Base-by-base conservation (phyloP, 1,284 basidiomycete genomes). In the Trichosporon asahii region DNA sequence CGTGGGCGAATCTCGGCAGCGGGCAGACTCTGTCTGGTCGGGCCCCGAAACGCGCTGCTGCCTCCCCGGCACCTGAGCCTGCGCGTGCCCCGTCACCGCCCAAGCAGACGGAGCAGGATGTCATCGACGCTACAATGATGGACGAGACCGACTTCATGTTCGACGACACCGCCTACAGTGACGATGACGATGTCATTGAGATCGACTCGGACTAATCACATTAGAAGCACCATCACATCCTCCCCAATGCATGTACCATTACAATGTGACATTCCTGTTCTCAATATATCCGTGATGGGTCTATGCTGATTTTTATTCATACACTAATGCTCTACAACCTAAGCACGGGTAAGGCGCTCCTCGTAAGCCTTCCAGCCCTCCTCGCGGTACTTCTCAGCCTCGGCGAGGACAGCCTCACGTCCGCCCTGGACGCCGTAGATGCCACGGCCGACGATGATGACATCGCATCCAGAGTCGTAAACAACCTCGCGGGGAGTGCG, bases 391-490 rank as follows among this genome's bases (percentile, higher is more conserved):
- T 90, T 87, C 81, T 92, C 88, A 5, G 94, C 94, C 80, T 94
- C 91, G 57, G 85, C 85, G 74, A 86, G 85, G 53, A 91, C 89
- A 68, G 86, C 85, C 33, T 87, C 85, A 57, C 90, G 87, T 23
- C 88, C 85, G 8, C 88, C 86, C 55, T 87, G 85, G 35, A 81
- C 75, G 18, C 93, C 94, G 82, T 98, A 97, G 66, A 99, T 91
- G 0, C 96, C 97, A 69, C 97, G 86, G 15, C 97, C 97, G 46
- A 99, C 97, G 74, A 99, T 99, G 79, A 99, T 99, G 31, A 99
- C 88, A 85, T 99, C 97, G 81, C 93, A 94, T n/a, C 94, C 95
- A 60, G 88, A 89, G 65, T 92, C 89, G 44, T 88, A 82, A 18
- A 99, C 86, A 25, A 97, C 96, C 81, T 96, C 87, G 40, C 88